Evolutionary conservation across 1,284 basidiomycete species (phyloP).

Genomic region (Retiboletus flavoniger): DNA sequence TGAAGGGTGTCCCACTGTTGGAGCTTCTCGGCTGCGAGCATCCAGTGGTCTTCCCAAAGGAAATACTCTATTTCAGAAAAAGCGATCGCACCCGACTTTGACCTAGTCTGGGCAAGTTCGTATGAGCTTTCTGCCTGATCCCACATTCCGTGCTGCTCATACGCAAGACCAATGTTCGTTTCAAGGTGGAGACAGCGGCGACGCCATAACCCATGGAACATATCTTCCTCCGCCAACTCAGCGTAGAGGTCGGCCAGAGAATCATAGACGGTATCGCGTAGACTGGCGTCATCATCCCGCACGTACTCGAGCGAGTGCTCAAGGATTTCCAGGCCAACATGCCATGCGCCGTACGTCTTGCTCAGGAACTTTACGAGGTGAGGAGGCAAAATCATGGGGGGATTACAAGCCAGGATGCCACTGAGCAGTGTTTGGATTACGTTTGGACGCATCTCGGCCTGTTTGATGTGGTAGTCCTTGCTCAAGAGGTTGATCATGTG

Average conservation of each 20-base stretch:
- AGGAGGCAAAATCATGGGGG: conserved; percentile 88
- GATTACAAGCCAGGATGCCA: conserved; percentile 82
- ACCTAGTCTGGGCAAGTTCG: conserved; percentile 88
- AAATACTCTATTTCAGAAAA: conserved; percentile 97
- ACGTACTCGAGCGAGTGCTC: conserved; percentile 72
- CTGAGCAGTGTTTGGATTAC: conserved; percentile 90
- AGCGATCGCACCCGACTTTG: conserved; percentile 79
- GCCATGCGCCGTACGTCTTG: conserved; percentile 96
- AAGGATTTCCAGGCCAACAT: conserved; percentile 88
- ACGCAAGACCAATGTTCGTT: conserved; percentile 90
- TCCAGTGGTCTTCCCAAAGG: conserved; percentile 99
- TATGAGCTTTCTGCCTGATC: conserved; percentile 88
- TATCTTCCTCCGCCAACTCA: conserved; percentile 93
- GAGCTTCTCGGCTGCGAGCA: conserved; percentile 91
- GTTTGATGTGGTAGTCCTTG: conserved; percentile 91
- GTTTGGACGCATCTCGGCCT: conserved; percentile 91
- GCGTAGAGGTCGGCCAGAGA: conserved; percentile 95
- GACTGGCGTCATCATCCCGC: conserved; percentile 77
- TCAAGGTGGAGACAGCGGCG: conserved; percentile 86
- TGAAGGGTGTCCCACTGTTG: conserved; percentile 97
- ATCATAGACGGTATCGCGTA: conserved; percentile 86
- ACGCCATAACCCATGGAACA: conserved; percentile 97
- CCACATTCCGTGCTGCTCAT: conserved; percentile 98
- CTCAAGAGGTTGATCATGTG: conserved; percentile 90
- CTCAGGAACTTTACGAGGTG: conserved; percentile 96